Conservation (phyloP, 371 early-diverging fungal genomes). For the Lichtheimia ornata region DNA sequence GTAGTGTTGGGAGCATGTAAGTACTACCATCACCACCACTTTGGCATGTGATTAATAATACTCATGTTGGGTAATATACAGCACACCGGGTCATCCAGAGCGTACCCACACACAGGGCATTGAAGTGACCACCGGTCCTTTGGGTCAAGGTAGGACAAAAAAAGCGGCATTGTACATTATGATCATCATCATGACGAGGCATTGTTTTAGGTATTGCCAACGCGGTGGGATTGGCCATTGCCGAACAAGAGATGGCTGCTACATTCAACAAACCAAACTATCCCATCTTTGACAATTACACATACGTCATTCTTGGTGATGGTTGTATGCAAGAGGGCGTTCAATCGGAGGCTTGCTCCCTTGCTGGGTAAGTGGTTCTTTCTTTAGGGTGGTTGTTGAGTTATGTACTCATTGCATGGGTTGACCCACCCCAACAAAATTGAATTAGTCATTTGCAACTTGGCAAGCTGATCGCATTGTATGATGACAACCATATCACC, state of each 20-base stretch:
- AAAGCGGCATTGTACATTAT: neutral
- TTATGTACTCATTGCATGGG: neutral
- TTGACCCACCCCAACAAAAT: neutral
- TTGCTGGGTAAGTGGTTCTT: slow-evolving; percentile 83
- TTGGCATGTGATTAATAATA: slow-evolving; percentile 4
- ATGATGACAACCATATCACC: slow-evolving; percentile 96
- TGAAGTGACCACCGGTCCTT: slow-evolving; percentile 99
- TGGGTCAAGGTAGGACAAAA: slow-evolving; percentile 88
- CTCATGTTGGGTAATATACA: slow-evolving; percentile 19
- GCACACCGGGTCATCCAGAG: slow-evolving; percentile 97
- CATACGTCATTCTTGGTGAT: slow-evolving; percentile 94
- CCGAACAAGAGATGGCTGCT: slow-evolving; percentile 87
- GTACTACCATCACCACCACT: slow-evolving; percentile 18
- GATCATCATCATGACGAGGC: neutral
- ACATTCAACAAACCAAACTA: slow-evolving; percentile 88
- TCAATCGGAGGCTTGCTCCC: slow-evolving; percentile 93
- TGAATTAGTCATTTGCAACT: slow-evolving; percentile 84
- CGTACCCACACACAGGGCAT: slow-evolving; percentile 83
- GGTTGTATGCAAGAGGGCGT: slow-evolving; percentile 99
- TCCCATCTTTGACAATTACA: slow-evolving; percentile 82
- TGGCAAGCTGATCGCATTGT: slow-evolving; percentile 95
- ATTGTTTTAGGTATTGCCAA: slow-evolving; percentile 67
- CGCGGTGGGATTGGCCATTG: slow-evolving; percentile 97
- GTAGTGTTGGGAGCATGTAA: slow-evolving; percentile 84
- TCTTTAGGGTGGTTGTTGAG: no score